Evolutionary conservation across 1,139 yeast genomes (phyloP).

Genomic region (Geotrichum restrictum): DNA sequence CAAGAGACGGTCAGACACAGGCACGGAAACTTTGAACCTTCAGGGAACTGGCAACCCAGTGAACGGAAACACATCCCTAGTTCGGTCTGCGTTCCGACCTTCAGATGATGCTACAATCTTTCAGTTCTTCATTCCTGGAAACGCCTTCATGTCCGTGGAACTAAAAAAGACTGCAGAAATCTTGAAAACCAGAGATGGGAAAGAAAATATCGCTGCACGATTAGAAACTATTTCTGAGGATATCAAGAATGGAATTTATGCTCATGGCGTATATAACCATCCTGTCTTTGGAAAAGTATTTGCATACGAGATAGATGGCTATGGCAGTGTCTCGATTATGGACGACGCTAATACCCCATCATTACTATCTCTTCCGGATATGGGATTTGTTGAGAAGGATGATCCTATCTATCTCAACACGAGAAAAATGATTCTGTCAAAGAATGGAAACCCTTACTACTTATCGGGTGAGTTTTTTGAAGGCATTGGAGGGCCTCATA

Average conservation of each 20-base stretch:
- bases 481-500: constrained; percentile 90
- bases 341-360: constrained; percentile 93
- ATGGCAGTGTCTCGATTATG: constrained; percentile 69
- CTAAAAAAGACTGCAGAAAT: constrained; percentile 41
- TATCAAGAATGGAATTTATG: constrained; percentile 56
- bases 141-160: constrained; percentile 71
- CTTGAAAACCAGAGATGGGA: constrained; percentile 23
- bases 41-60: constrained; percentile 84
- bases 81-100: constrained; percentile 86
- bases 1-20: constrained; percentile 67
- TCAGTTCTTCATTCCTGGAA: constrained; percentile 82
- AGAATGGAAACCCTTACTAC: constrained; percentile 73
- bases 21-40: constrained; percentile 75
- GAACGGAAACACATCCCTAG: constrained; percentile 61
- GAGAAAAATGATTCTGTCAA: constrained; percentile 66
- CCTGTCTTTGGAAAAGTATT: constrained; percentile 69
- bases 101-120: constrained; percentile 82
- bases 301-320: constrained; percentile 89
- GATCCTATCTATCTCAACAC: constrained; percentile 73
- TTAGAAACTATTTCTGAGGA: constrained; percentile 42
- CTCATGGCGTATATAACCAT: constrained; percentile 63
- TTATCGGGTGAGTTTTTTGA: constrained; percentile 57
- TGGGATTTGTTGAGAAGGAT: constrained; percentile 55
- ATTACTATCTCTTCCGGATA: constrained; percentile 70
- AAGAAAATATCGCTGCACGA: constrained; percentile 30